Percentiles rank a stretch among this genome's conserved stretches.
Conservation (phyloP, 352 stramenopile species). For the Globisporangium uncinulatum region DNA sequence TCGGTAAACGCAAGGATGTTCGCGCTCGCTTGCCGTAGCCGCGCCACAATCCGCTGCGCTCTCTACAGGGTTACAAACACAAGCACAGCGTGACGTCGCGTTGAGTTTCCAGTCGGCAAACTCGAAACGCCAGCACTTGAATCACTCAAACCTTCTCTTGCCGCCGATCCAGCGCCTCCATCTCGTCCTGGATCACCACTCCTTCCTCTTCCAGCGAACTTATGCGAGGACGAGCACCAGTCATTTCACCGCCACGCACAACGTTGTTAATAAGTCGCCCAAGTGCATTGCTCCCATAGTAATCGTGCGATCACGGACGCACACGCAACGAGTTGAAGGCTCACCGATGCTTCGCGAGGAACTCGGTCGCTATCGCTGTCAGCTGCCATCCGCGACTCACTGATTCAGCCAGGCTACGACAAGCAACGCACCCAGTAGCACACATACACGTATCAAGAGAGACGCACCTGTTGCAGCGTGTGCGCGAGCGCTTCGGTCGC, state of each 20-base stretch:
- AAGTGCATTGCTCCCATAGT: too few species aligned
- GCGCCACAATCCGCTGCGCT: conserved; percentile 27
- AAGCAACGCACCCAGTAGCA: background rate
- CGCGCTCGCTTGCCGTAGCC: conserved; percentile 46
- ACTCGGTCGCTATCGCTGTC: conserved; percentile 10
- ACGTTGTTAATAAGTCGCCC: too few species aligned
- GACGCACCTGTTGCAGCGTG: conserved; percentile 17
- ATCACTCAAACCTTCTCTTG: conserved; percentile 37
- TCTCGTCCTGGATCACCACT: conserved; percentile 45
- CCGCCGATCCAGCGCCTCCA: conserved; percentile 47
- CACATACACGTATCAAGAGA: background rate
- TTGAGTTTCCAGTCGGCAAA: background rate
- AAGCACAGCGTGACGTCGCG: background rate
- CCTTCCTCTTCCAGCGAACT: conserved; percentile 41
- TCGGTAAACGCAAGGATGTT: conserved; percentile 53
- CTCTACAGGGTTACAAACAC: conserved; percentile 16
- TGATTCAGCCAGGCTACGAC: background rate
- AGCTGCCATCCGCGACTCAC: background rate
- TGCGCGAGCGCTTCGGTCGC: conserved; percentile 20
- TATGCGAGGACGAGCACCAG: background rate
- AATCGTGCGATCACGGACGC: background rate
- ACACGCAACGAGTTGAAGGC: background rate
- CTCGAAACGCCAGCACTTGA: background rate
- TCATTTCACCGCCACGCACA: too few species aligned
- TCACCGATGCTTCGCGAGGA: conserved; percentile 14